phyloP scores from a whole-genome alignment of 257 asterid species.

The Solanum appendiculatum region DNA sequence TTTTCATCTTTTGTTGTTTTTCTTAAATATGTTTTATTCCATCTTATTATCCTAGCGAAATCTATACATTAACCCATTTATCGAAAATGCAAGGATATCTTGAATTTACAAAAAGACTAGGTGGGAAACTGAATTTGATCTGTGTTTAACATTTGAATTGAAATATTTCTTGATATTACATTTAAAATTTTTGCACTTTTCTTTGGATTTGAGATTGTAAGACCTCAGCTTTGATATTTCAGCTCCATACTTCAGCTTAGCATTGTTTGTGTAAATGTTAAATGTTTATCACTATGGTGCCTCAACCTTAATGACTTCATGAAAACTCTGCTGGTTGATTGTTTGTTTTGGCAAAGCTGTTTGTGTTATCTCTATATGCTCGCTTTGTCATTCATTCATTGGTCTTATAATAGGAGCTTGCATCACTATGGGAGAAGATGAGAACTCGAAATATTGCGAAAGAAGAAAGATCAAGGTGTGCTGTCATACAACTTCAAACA shows the following conservation, averaged over 20 bases:
- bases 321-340: neutral
- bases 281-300: neutral
- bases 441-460: conserved; percentile 61
- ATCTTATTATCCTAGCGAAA: neutral
- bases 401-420: conserved; percentile 55
- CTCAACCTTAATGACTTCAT: neutral
- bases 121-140: neutral
- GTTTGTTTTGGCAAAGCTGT: neutral
- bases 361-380: neutral
- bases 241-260: neutral
- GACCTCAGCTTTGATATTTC: neutral
- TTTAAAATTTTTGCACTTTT: neutral
- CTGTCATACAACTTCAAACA: neutral
- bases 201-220: neutral
- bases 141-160: neutral
- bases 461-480: conserved; percentile 71
- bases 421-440: conserved; percentile 88
- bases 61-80: neutral
- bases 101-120: neutral
- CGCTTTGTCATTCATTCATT: neutral
- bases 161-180: neutral
- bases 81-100: neutral
- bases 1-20: neutral
- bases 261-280: neutral
- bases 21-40: neutral